A percentile compares a stretch with the other conserved stretches of the same genome.
Evolutionary conservation across 2,329 filamentous ascomycete species (phyloP).

Genomic region (Aspergillus sojae): DNA sequence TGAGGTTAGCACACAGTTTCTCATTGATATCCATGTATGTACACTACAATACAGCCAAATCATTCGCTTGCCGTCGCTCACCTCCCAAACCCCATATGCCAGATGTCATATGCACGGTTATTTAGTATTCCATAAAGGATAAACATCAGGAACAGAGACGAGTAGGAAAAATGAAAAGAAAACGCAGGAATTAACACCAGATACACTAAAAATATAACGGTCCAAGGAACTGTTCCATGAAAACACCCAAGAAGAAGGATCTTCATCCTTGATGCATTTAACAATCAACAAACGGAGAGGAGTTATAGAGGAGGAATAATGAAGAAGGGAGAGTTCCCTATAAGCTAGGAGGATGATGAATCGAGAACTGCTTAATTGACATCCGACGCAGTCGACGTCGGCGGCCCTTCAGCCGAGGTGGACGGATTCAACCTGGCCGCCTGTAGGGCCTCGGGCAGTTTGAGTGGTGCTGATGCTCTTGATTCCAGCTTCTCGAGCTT

Average conservation of each 20-base stretch:
- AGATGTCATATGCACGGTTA: slow-evolving; percentile 12
- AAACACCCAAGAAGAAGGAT: background rate
- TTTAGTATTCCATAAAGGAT: slow-evolving; percentile 9
- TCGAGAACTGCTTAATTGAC: slow-evolving; percentile 7
- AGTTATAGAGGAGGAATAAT: background rate
- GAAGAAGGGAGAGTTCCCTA: background rate
- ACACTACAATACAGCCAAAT: slow-evolving; percentile 21
- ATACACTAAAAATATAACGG: background rate
- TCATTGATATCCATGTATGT: slow-evolving; percentile 18
- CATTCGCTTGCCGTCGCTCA: slow-evolving; percentile 8
- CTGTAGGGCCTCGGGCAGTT: slow-evolving; percentile 61
- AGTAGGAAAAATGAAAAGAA: slow-evolving; percentile 10
- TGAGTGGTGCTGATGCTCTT: slow-evolving; percentile 59
- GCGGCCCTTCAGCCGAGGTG: slow-evolving; percentile 23
- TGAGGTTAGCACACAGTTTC: slow-evolving; percentile 6
- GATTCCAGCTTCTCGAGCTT: slow-evolving; percentile 70
- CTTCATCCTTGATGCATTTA: background rate
- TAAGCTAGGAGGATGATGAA: background rate
- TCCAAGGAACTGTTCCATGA: background rate
- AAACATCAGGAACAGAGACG: slow-evolving; percentile 9
- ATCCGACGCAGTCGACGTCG: slow-evolving; percentile 25
- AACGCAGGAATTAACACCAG: slow-evolving; percentile 6
- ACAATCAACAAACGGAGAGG: slow-evolving; percentile 4
- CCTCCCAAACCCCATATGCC: slow-evolving; percentile 9
- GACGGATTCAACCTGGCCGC: slow-evolving; percentile 32